Base-by-base conservation (phyloP, 495 filamentous ascomycete genomes). In the Penicillium taxi region DNA sequence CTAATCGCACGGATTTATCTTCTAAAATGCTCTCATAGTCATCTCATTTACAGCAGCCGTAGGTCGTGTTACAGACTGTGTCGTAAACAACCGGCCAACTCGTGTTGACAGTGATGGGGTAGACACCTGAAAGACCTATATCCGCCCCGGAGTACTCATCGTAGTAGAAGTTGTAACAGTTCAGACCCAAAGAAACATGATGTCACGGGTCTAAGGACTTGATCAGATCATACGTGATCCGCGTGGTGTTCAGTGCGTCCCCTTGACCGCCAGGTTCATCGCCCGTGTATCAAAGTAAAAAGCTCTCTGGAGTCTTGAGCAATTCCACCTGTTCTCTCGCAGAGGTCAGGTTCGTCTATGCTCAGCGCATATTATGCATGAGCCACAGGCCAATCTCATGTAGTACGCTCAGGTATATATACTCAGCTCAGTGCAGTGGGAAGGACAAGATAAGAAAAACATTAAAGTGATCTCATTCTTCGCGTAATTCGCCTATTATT, bases 31-130 rank as follows among this genome's bases (percentile, higher is more conserved):
- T 76, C 0, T 45, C 36, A 50, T 81, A 86, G 51, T 80, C 73
- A 47, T 86, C 81, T 56, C 82, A 85, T 19, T 80, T 81, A 51
- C 81, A 84, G 55, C 78, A 75, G 28, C 82, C 82, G 25, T 82
- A 76, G 0, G 81, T 84, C 0, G 56, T 31, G 44, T 84, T 85
- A 51, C 78, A 83, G 0, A 52, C 50, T 0, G 74, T 80, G 22
- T 62, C 31, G 35, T 66, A 75, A 17, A 53, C 56, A 1, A 35
- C 46, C 2, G 57, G 64, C 54, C 56, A 70, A 20, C 43, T 52
- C 2, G 57, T 56, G 40, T 82, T 81, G 32, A 73, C 72, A 4
- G 65, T 74, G 39, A 84, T 68, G 0, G 81, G 80, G 48, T 86
- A 85, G 0, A 73, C 67, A 45, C 84, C 80, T 9, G 69, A 65